phyloP scores from a whole-genome alignment of 1,284 basidiomycete species.

The Sphagnurus paluster region DNA sequence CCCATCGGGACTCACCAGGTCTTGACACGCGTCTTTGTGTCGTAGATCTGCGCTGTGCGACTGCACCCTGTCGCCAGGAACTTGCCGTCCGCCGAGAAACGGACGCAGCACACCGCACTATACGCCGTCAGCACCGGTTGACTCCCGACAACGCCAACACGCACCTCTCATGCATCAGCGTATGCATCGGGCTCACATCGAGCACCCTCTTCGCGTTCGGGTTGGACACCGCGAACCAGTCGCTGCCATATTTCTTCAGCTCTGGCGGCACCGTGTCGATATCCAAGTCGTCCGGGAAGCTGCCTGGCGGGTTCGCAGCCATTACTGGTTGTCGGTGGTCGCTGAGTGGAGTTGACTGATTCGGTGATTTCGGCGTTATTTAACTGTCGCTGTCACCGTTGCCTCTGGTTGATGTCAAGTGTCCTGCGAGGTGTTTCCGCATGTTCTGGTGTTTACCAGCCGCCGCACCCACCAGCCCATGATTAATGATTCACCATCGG shows the following conservation, averaged over 20 bases:
- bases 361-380: no score
- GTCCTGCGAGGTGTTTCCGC: no score
- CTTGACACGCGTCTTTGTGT: slow-evolving; percentile 82
- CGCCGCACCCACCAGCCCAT: no score
- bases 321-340: no score
- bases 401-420: no score
- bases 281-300: slow-evolving; percentile 41
- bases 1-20: slow-evolving; percentile 56
- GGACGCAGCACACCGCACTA: slow-evolving; percentile 90
- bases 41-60: slow-evolving; percentile 87
- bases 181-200: slow-evolving; percentile 90
- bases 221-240: slow-evolving; percentile 97
- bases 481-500: no score
- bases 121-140: neutral
- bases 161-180: slow-evolving; percentile 90
- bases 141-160: slow-evolving; percentile 19
- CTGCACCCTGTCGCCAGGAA: slow-evolving; percentile 92
- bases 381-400: no score
- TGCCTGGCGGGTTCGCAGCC: no score
- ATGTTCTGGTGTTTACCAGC: no score
- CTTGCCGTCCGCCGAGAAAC: slow-evolving; percentile 88
- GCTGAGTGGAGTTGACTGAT: no score
- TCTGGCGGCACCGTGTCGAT: slow-evolving; percentile 39
- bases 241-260: slow-evolving; percentile 62
- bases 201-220: slow-evolving; percentile 80